These are phyloP conservation scores for Cucumis hystrix DNA, from an alignment of 306 rosid species.

Conservation along the genomic window DNA sequence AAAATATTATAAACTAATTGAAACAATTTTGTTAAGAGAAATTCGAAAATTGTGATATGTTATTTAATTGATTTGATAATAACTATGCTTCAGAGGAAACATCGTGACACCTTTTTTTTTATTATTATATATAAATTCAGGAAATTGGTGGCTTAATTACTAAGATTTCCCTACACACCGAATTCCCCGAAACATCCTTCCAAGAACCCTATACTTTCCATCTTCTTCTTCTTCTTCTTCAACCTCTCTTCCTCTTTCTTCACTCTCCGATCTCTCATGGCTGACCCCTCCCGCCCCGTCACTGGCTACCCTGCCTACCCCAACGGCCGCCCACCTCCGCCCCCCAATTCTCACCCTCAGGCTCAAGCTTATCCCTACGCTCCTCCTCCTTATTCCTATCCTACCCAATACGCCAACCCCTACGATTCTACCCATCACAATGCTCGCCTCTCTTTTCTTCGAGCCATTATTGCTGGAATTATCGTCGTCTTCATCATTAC, in stretches of 20 bases:
- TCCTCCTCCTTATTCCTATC: constrained; percentile 19
- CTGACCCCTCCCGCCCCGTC: constrained; percentile 56
- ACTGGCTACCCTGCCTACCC: constrained; percentile 65
- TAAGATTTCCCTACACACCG: background rate
- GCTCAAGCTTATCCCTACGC: constrained; percentile 35
- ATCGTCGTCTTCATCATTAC: constrained; percentile 34
- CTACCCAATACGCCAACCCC: constrained; percentile 20
- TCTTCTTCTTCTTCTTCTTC: background rate
- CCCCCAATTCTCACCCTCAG: background rate
- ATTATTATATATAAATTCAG: no score
- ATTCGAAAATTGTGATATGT: no score
- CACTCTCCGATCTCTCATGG: constrained; percentile 15
- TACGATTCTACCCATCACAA: constrained; percentile 9
- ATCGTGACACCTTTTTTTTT: no score
- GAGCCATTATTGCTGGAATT: constrained; percentile 48
- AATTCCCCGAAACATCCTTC: background rate
- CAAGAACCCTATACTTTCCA: constrained; percentile 3
- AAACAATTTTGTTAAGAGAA: no score
- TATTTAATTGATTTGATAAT: no score
- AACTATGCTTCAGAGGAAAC: no score
- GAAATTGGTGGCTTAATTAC: background rate
- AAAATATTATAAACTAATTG: no score
- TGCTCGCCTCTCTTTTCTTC: constrained; percentile 34
- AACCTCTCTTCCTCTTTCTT: no score
- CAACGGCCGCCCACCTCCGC: constrained; percentile 16